Evolutionary conservation across 1,284 basidiomycete genomes (phyloP).

Genomic region (Coniferiporia weirii): DNA sequence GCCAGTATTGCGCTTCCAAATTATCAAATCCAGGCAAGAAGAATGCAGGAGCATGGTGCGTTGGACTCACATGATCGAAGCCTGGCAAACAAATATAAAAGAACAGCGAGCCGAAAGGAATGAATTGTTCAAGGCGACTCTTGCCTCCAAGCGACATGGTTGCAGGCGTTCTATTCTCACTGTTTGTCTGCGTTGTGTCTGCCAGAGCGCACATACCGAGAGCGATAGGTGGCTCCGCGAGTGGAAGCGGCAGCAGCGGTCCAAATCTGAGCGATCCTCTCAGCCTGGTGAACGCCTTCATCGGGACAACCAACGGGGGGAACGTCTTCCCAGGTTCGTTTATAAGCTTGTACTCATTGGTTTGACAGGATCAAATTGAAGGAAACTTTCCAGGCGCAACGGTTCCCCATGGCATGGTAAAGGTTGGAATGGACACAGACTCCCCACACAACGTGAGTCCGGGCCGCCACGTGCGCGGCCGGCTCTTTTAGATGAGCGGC

Average conservation of each 20-base stretch:
- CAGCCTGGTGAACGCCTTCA: slow-evolving; percentile 18
- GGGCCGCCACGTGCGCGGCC: neutral
- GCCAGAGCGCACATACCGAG: neutral
- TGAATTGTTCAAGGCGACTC: neutral
- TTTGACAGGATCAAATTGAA: neutral
- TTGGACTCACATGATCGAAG: slow-evolving; percentile 1
- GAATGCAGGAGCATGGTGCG: neutral
- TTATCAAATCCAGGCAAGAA: neutral
- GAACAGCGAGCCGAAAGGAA: neutral
- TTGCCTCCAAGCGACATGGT: neutral
- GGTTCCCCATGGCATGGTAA: slow-evolving; percentile 21
- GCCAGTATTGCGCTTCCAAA: too few species aligned
- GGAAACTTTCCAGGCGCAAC: slow-evolving; percentile 12
- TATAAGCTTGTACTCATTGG: neutral
- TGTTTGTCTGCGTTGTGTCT: neutral
- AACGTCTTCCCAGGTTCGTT: slow-evolving; percentile 22
- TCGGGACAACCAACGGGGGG: slow-evolving; percentile 20
- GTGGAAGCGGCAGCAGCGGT: neutral
- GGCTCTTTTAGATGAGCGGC: neutral
- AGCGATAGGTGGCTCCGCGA: neutral
- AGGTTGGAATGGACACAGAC: slow-evolving; percentile 22
- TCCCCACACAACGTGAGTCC: slow-evolving; percentile 16
- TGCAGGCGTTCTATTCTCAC: neutral
- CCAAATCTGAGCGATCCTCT: slow-evolving; percentile 7
- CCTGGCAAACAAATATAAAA: neutral